Conservation (phyloP, 1,139 yeast species). For the Yamadazyma blattariae region DNA sequence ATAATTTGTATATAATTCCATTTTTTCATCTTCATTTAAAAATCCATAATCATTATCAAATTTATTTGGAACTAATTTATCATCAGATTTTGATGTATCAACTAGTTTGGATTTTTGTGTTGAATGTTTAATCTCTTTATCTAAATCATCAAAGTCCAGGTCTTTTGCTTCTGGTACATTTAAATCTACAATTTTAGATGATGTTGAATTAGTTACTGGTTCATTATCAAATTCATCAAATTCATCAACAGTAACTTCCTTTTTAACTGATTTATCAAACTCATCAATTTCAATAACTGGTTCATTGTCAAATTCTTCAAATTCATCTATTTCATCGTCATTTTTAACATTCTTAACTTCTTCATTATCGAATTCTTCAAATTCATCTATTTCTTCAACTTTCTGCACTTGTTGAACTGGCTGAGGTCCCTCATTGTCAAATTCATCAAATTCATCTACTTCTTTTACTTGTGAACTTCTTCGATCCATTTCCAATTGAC, state of each 20-base stretch:
- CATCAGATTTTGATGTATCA: too few species aligned
- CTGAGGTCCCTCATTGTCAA: neutral
- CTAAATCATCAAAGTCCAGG: neutral
- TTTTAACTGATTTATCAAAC: neutral
- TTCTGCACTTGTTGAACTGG: neutral
- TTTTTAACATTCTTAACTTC: neutral
- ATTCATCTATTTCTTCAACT: conserved; percentile 3
- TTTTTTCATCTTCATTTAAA: conserved; percentile 22
- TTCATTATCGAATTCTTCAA: conserved; percentile 1
- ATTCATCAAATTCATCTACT: conserved; percentile 3
- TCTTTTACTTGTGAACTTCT: too few species aligned
- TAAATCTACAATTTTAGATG: too few species aligned
- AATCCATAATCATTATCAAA: conserved; percentile 24
- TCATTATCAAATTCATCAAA: conserved; percentile 3
- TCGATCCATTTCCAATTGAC: too few species aligned
- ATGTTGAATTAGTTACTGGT: too few species aligned
- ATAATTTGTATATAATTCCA: conserved; percentile 28
- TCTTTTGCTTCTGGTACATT: too few species aligned
- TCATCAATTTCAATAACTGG: neutral
- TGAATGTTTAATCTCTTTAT: neutral
- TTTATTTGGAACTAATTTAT: conserved; percentile 2
- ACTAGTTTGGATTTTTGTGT: too few species aligned
- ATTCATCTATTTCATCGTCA: neutral
- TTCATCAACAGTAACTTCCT: conserved; percentile 2
- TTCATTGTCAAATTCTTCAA: neutral